These are phyloP conservation scores for Epicoccum sorghinum DNA, from an alignment of 2,329 filamentous ascomycete species.

Conservation along the genomic window DNA sequence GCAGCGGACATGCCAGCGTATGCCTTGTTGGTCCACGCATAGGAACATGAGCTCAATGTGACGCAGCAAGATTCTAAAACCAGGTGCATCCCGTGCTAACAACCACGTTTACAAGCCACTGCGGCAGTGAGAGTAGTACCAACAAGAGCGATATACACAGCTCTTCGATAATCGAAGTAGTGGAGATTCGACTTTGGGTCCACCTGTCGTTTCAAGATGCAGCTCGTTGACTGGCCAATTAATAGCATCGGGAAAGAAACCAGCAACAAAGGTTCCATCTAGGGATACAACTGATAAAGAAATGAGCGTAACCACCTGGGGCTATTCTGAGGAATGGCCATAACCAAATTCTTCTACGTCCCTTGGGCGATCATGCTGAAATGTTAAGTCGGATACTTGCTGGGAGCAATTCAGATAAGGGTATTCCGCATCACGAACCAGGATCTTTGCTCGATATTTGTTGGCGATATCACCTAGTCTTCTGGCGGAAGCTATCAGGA, in stretches of 20 bases:
- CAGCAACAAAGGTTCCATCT: no score
- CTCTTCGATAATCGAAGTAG: no score
- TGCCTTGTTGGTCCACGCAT: background rate
- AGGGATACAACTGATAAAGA: background rate
- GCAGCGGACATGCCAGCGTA: background rate
- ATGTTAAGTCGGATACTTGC: background rate
- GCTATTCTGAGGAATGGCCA: slow-evolving; percentile 9
- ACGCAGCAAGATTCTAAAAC: background rate
- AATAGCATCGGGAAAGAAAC: no score
- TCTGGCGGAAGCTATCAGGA: background rate
- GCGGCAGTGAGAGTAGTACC: no score
- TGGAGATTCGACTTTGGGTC: no score
- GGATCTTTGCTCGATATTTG: background rate
- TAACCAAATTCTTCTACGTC: background rate
- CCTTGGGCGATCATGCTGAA: background rate
- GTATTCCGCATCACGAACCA: background rate
- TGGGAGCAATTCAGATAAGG: background rate
- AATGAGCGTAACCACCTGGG: background rate
- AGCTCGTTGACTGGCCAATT: no score
- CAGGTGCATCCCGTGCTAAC: background rate
- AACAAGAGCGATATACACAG: no score
- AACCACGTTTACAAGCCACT: no score
- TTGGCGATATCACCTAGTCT: background rate
- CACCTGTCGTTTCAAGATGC: no score
- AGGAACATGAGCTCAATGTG: background rate